Evolutionary conservation across 2,329 filamentous ascomycete species (phyloP).

Genomic region (Neofusicoccum cordaticola): DNA sequence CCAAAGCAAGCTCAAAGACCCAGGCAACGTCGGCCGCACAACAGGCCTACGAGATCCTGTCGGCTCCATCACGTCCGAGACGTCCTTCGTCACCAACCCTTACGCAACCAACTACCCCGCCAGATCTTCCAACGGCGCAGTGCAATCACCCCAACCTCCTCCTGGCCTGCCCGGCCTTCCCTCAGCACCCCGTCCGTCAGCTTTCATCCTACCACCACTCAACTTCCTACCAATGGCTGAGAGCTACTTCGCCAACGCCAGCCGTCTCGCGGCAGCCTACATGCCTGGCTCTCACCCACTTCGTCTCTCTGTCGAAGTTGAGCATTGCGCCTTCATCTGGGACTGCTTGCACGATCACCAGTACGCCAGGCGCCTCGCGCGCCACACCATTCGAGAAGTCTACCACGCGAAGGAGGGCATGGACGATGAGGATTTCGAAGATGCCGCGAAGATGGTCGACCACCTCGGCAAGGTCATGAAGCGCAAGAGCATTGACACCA

Average conservation of each 20-base stretch:
- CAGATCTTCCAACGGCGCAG: slow-evolving; percentile 23
- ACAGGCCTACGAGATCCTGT: slow-evolving; percentile 48
- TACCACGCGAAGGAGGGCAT: slow-evolving; percentile 89
- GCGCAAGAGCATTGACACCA: slow-evolving; percentile 42
- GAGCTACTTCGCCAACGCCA: slow-evolving; percentile 75
- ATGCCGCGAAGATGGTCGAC: slow-evolving; percentile 83
- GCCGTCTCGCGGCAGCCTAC: slow-evolving; percentile 68
- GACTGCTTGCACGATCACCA: slow-evolving; percentile 85
- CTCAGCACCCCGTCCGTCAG: slow-evolving; percentile 47
- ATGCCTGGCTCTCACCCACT: slow-evolving; percentile 88
- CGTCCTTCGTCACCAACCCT: slow-evolving; percentile 51
- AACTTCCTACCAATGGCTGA: slow-evolving; percentile 84
- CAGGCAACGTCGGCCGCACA: slow-evolving; percentile 27
- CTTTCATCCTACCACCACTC: slow-evolving; percentile 74
- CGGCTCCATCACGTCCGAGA: slow-evolving; percentile 48
- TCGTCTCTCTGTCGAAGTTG: slow-evolving; percentile 83
- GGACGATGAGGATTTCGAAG: slow-evolving; percentile 92
- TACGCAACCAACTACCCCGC: slow-evolving; percentile 41
- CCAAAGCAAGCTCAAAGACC: slow-evolving; percentile 11
- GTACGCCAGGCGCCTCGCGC: slow-evolving; percentile 71
- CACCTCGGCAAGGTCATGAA: slow-evolving; percentile 87
- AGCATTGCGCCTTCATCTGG: slow-evolving; percentile 89
- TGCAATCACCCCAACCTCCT: slow-evolving; percentile 21
- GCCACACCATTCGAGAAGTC: slow-evolving; percentile 81
- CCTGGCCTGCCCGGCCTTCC: slow-evolving; percentile 36